phyloP scores from a whole-genome alignment of 495 filamentous ascomycete species.

The Sporormia fimetaria region DNA sequence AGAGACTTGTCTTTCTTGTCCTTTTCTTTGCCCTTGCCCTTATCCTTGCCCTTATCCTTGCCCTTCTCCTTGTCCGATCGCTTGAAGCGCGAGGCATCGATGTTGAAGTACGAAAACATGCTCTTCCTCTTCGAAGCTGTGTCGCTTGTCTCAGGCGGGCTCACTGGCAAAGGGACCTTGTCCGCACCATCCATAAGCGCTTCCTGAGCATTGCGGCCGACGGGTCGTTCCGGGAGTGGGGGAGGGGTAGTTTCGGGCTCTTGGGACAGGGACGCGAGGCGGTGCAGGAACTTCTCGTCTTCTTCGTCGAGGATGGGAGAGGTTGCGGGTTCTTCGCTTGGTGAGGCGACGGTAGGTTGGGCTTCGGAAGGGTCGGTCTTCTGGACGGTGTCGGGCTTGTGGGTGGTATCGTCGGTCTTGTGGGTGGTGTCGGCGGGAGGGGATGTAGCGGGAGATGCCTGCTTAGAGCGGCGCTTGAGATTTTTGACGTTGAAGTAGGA shows the following conservation, averaged over 20 bases:
- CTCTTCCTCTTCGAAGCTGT: slow-evolving; percentile 13
- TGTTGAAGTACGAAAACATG: slow-evolving; percentile 20
- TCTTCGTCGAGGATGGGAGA: slow-evolving; percentile 31
- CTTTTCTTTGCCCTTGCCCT: slow-evolving; percentile 12
- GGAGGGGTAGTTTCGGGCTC: slow-evolving; percentile 24
- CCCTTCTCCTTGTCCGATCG: slow-evolving; percentile 5
- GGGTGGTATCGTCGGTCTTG: too few species aligned
- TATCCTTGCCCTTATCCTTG: slow-evolving; percentile 20
- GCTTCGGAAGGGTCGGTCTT: not conserved
- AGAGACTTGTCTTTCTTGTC: slow-evolving; percentile 9
- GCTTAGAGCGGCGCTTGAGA: slow-evolving; percentile 24
- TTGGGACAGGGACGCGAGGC: slow-evolving; percentile 23
- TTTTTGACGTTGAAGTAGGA: slow-evolving; percentile 29
- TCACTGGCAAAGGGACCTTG: slow-evolving; percentile 25
- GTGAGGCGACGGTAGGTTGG: not conserved
- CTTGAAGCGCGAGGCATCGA: slow-evolving; percentile 16
- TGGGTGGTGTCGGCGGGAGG: too few species aligned
- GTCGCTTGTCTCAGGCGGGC: slow-evolving; percentile 16
- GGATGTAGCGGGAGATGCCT: too few species aligned
- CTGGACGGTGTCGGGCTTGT: slow-evolving; percentile 1
- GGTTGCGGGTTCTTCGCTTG: slow-evolving; percentile 21
- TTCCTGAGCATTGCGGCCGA: slow-evolving; percentile 19
- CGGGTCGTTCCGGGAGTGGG: slow-evolving; percentile 22
- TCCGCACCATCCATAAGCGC: slow-evolving; percentile 20
- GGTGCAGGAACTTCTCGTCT: slow-evolving; percentile 32